A percentile compares a stretch with the other conserved stretches of the same genome.
Evolutionary conservation across 305 asterid genomes (phyloP).

Genomic region (Rubia peregrina): DNA sequence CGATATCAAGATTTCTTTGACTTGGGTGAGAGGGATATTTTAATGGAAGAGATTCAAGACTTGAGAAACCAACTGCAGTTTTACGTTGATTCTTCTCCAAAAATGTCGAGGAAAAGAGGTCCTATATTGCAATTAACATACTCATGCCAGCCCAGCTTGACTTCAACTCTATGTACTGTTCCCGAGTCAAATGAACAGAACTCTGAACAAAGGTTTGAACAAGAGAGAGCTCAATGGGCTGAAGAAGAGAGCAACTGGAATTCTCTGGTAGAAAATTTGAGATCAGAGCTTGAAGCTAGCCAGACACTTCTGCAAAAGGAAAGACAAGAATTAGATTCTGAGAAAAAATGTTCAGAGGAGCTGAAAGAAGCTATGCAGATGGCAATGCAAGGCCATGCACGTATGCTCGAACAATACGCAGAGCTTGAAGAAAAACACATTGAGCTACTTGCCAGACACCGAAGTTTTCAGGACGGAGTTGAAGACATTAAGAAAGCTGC

Average conservation of each 20-base stretch:
- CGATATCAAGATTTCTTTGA: conserved; percentile 82
- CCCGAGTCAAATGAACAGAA: conserved; percentile 43
- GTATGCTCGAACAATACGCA: conserved; percentile 98
- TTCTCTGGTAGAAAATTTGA: conserved; percentile 72
- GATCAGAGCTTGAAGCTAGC: conserved; percentile 58
- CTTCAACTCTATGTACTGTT: conserved; percentile 35
- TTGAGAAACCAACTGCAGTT: conserved; percentile 69
- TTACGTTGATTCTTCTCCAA: conserved; percentile 68
- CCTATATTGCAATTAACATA: conserved; percentile 52
- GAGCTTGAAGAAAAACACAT: conserved; percentile 97
- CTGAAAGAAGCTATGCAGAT: conserved; percentile 96
- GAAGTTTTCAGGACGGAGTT: conserved; percentile 77
- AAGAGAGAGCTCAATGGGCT: conserved; percentile 74
- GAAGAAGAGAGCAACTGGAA: conserved; percentile 90
- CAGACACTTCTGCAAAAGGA: conserved; percentile 49
- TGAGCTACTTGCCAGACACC: conserved; percentile 68
- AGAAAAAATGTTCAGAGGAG: conserved; percentile 85
- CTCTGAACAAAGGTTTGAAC: conserved; percentile 58
- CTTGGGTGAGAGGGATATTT: conserved; percentile 92
- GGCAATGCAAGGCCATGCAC: conserved; percentile 99
- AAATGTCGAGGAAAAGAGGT: conserved; percentile 44
- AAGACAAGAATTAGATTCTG: conserved; percentile 72
- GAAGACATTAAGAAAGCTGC: conserved; percentile 96
- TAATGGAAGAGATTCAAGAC: conserved; percentile 88
- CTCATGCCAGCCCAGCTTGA: conserved; percentile 53